Percentiles rank a stretch among this genome's conserved stretches.
These are phyloP conservation scores for Colletotrichum abscissum DNA, from an alignment of 2,329 filamentous ascomycete species.

Conservation along the genomic window DNA sequence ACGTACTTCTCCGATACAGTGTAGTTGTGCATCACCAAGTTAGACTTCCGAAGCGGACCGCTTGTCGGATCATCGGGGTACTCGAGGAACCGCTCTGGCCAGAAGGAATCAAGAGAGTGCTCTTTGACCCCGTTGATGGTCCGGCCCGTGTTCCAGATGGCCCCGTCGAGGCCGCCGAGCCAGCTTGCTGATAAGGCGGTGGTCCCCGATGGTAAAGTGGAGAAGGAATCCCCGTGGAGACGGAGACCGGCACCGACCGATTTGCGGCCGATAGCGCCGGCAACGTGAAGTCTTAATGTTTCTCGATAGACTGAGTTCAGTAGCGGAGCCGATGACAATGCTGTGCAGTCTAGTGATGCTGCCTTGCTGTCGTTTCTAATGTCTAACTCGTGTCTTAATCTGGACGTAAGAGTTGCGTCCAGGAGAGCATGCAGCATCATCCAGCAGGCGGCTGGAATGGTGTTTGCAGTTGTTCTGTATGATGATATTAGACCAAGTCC, in stretches of 20 bases:
- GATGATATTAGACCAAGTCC: no score
- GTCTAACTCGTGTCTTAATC: conserved; percentile 4
- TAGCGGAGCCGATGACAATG: background rate
- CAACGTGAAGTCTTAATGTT: conserved; percentile 17
- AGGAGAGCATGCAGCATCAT: conserved; percentile 21
- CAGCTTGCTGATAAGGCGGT: conserved; percentile 16
- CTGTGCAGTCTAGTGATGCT: background rate
- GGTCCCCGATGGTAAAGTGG: background rate
- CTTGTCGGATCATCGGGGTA: conserved; percentile 35
- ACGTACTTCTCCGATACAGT: background rate
- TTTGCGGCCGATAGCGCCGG: conserved; percentile 16
- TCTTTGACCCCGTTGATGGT: background rate
- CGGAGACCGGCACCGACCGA: background rate
- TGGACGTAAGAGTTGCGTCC: background rate
- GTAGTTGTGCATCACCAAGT: background rate
- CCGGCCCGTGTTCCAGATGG: conserved; percentile 18
- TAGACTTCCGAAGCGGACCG: conserved; percentile 20
- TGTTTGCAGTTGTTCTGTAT: conserved; percentile 20
- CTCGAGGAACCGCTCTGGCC: conserved; percentile 36
- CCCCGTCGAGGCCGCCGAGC: conserved; percentile 17
- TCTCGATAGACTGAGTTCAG: conserved; percentile 30
- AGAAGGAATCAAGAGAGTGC: conserved; percentile 30
- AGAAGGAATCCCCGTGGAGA: background rate
- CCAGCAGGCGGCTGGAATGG: conserved; percentile 21
- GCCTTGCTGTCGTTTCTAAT: background rate